Percentiles rank a stretch among this genome's conserved stretches.
Conservation (phyloP, 2,329 filamentous ascomycete species). For the Hyphodiscus sp. region DNA sequence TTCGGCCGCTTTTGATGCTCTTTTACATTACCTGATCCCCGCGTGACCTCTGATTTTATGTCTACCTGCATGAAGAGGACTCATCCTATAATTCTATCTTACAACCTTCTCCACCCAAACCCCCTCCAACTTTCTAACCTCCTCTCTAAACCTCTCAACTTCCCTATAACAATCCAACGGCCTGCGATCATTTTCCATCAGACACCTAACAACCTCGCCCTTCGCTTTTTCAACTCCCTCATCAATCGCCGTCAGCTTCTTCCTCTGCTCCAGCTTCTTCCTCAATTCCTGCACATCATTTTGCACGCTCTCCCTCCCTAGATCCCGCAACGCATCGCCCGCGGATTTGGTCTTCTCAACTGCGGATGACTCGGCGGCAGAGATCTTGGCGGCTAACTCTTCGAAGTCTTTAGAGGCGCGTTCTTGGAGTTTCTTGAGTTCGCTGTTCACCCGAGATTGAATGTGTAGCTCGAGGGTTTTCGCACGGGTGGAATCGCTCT, state of each 20-base stretch:
- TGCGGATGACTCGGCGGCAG: conserved; percentile 26
- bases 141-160: conserved; percentile 82
- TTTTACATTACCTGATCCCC: no score
- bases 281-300: conserved; percentile 54
- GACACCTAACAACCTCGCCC: conserved; percentile 68
- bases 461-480: conserved; percentile 81
- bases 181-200: conserved; percentile 76
- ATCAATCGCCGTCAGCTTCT: conserved; percentile 63
- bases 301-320: conserved; percentile 44
- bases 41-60: no score
- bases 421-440: conserved; percentile 73
- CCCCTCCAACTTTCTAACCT: conserved; percentile 81
- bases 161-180: conserved; percentile 93
- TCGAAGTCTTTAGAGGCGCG: conserved; percentile 64
- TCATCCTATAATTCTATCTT: conserved; percentile 23
- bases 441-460: conserved; percentile 77
- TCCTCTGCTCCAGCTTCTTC: conserved; percentile 53
- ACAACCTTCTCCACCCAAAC: conserved; percentile 82
- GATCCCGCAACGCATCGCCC: conserved; percentile 28
- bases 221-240: conserved; percentile 68
- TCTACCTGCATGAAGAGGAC: no score
- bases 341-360: conserved; percentile 19
- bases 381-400: conserved; percentile 59
- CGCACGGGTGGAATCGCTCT: conserved; percentile 86
- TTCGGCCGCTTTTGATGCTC: no score